Conservation (phyloP, 129 eudicot genomes). For the Flaveria bidentis region DNA sequence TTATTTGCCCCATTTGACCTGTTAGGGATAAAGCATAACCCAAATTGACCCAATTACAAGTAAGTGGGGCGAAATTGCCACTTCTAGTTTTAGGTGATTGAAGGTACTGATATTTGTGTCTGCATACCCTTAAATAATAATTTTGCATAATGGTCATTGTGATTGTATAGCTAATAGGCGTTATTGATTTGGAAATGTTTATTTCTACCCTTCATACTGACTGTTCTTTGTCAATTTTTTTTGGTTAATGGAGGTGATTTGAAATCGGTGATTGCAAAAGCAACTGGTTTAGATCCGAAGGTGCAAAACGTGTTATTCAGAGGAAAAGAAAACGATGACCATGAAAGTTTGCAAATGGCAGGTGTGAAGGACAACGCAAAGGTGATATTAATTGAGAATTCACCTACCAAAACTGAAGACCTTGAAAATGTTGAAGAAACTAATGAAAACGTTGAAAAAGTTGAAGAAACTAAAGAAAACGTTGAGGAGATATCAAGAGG, state of each 20-base stretch:
- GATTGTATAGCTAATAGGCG: not conserved
- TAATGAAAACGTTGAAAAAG: slow-evolving; percentile 48
- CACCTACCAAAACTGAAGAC: slow-evolving; percentile 23
- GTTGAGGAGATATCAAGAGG: slow-evolving; percentile 46
- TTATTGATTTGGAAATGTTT: slow-evolving; percentile 1
- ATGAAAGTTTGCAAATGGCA: slow-evolving; percentile 48
- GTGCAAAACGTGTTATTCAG: slow-evolving; percentile 59
- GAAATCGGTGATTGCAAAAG: slow-evolving; percentile 58
- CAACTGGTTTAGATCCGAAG: slow-evolving; percentile 65
- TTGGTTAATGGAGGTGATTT: slow-evolving; percentile 57
- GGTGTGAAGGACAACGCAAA: slow-evolving; percentile 78
- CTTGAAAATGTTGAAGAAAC: slow-evolving; percentile 56
- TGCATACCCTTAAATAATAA: not conserved
- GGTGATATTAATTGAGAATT: slow-evolving; percentile 54
- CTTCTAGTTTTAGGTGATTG: not conserved
- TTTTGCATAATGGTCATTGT: slow-evolving; percentile 10
- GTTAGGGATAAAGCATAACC: not conserved
- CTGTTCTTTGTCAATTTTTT: slow-evolving; percentile 3
- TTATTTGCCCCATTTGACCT: not conserved
- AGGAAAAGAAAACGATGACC: slow-evolving; percentile 76
- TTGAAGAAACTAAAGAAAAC: slow-evolving; percentile 19
- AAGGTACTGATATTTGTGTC: not conserved
- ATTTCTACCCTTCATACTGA: not conserved
- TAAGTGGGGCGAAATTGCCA: not conserved
- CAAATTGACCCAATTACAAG: not conserved